Evolutionary conservation across 164 flowering plant genomes (phyloP).

Genomic region (Liriodendron chinense): DNA sequence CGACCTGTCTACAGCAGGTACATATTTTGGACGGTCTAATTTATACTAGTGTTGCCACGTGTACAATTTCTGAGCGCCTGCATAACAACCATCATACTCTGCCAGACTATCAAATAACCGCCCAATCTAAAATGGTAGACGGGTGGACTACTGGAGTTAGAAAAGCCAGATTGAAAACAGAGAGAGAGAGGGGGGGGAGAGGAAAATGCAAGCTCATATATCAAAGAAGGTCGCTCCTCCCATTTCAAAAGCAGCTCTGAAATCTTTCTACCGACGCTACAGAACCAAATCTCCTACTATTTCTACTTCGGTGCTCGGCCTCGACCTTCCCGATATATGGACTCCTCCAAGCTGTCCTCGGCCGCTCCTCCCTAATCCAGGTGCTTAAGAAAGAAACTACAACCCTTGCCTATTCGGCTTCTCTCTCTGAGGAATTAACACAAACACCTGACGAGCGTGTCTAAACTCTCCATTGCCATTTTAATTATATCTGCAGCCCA

Average conservation of each 20-base stretch:
- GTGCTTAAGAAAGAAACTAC: neutral
- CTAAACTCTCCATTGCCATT: neutral
- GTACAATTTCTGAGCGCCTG: too few relatives aligned
- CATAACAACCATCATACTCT: too few relatives aligned
- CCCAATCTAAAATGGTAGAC: too few relatives aligned
- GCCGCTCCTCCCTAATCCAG: neutral
- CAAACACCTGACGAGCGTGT: neutral
- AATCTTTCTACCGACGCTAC: neutral
- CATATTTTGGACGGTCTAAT: too few relatives aligned
- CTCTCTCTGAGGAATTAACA: neutral
- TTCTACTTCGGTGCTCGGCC: conserved; percentile 26
- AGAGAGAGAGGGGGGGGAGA: neutral
- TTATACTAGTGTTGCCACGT: too few relatives aligned
- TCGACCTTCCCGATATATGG: conserved; percentile 59
- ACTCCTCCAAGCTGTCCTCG: conserved; percentile 14
- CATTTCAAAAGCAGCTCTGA: neutral
- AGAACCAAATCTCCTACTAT: conserved; percentile 28
- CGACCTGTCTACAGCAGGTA: too few relatives aligned
- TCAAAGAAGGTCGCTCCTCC: neutral
- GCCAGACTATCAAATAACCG: too few relatives aligned
- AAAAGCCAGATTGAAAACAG: neutral
- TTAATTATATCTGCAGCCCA: neutral
- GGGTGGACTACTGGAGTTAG: too few relatives aligned
- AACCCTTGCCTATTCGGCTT: neutral
- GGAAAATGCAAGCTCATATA: neutral